Percentiles rank a stretch among this genome's conserved stretches.
These are phyloP conservation scores for Rhododendron ovatum DNA, from an alignment of 148 eudicot genomes.

Conservation along the genomic window DNA sequence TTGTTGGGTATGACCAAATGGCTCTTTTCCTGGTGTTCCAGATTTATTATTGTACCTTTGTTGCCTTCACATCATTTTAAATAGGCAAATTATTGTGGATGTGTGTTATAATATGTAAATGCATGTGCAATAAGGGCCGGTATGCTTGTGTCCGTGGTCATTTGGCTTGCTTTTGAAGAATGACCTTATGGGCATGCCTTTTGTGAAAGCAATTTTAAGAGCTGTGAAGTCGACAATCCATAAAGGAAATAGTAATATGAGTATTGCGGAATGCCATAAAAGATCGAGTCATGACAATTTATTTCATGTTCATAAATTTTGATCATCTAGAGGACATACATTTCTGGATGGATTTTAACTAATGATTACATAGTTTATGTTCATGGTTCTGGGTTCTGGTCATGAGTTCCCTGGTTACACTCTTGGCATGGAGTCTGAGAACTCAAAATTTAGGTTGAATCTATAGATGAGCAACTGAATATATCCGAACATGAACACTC, in stretches of 20 bases:
- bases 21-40: background rate
- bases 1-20: conserved; percentile 79
- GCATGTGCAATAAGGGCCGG: background rate
- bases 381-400: background rate
- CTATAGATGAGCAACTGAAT: background rate
- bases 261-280: background rate
- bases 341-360: background rate
- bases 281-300: background rate
- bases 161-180: background rate
- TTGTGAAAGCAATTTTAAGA: background rate
- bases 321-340: background rate
- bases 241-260: background rate
- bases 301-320: background rate
- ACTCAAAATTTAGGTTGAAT: background rate
- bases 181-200: background rate
- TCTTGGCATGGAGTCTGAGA: background rate
- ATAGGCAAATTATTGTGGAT: background rate
- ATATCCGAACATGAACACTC: background rate
- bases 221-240: background rate
- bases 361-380: background rate
- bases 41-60: background rate
- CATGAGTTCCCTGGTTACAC: background rate
- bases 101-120: background rate
- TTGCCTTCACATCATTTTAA: background rate
- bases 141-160: background rate